Percentiles rank a stretch among this genome's conserved stretches.
These are phyloP conservation scores for Penicillium flavigenum DNA, from an alignment of 495 filamentous ascomycete genomes.

Conservation along the genomic window DNA sequence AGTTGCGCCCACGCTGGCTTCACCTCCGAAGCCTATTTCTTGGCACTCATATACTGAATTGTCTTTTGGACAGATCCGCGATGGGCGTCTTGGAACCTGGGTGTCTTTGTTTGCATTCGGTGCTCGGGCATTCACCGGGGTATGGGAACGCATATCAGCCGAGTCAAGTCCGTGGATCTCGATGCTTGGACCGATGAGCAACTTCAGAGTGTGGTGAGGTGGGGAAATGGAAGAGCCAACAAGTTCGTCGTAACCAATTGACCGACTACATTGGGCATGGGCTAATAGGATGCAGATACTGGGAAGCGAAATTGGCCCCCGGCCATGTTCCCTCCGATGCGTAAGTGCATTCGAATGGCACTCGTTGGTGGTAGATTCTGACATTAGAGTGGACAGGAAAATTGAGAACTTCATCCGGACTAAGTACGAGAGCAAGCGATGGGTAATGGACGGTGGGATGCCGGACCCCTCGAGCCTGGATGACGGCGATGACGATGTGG, in stretches of 20 bases:
- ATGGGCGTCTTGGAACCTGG: constrained; percentile 98
- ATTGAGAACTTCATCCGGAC: constrained; percentile 99
- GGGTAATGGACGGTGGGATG: constrained; percentile 95
- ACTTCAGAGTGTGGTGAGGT: constrained; percentile 82
- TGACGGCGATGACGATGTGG: constrained; percentile 78
- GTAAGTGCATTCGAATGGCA: constrained; percentile 44
- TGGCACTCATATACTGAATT: constrained; percentile 9
- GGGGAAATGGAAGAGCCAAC: constrained; percentile 94
- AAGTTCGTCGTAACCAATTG: constrained; percentile 56
- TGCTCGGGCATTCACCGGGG: constrained; percentile 97
- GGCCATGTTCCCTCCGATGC: constrained; percentile 96
- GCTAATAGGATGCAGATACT: constrained; percentile 59
- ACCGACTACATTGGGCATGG: not conserved
- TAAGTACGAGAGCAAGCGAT: constrained; percentile 96
- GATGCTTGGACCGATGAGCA: constrained; percentile 99
- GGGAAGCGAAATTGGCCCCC: constrained; percentile 90
- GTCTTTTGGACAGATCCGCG: constrained; percentile 66
- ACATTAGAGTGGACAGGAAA: constrained; percentile 53
- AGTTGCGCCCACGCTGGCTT: constrained; percentile 13
- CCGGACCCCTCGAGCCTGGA: constrained; percentile 88
- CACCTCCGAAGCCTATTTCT: not conserved
- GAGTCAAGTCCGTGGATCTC: constrained; percentile 96
- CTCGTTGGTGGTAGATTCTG: not conserved
- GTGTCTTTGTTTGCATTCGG: constrained; percentile 94
- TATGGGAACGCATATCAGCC: constrained; percentile 97